Evolutionary conservation across 2,329 filamentous ascomycete species (phyloP).

Genomic region (Apiospora aurea): DNA sequence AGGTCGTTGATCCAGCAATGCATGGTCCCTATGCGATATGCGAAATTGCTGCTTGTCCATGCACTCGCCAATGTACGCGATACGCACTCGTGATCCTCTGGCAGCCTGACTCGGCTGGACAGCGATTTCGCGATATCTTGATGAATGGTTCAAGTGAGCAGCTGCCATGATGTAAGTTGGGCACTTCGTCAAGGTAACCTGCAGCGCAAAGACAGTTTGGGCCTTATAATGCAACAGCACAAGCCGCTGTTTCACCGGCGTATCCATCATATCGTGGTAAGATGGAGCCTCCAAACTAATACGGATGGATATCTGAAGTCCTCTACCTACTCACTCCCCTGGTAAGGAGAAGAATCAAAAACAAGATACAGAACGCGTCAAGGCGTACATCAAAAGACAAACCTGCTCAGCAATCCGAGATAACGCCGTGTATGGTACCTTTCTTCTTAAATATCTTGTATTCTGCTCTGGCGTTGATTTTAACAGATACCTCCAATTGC

Average conservation of each 20-base stretch:
- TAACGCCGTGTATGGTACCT: not conserved
- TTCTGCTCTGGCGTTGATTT: not conserved
- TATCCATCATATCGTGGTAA: conserved; percentile 5
- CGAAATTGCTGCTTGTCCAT: not conserved
- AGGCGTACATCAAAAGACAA: not conserved
- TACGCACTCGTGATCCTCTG: not conserved
- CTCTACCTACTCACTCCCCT: not conserved
- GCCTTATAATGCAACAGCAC: not conserved
- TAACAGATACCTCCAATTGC: not conserved
- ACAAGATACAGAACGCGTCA: not conserved
- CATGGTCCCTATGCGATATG: not conserved
- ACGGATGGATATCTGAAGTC: not conserved
- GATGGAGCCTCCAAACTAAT: not conserved
- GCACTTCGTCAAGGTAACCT: not conserved
- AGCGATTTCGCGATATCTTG: not conserved
- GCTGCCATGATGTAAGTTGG: not conserved
- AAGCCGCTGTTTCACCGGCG: conserved; percentile 1
- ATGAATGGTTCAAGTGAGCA: not conserved
- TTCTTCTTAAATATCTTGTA: not conserved
- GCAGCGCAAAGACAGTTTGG: not conserved
- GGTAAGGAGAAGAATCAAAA: not conserved
- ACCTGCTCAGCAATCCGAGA: not conserved
- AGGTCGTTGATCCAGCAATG: not conserved
- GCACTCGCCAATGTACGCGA: not conserved
- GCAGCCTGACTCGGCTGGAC: not conserved